Evolutionary conservation across 2,329 filamentous ascomycete genomes (phyloP), one percentile per base, ranked within the genome.

Genomic region (Fusarium algeriense): DNA sequence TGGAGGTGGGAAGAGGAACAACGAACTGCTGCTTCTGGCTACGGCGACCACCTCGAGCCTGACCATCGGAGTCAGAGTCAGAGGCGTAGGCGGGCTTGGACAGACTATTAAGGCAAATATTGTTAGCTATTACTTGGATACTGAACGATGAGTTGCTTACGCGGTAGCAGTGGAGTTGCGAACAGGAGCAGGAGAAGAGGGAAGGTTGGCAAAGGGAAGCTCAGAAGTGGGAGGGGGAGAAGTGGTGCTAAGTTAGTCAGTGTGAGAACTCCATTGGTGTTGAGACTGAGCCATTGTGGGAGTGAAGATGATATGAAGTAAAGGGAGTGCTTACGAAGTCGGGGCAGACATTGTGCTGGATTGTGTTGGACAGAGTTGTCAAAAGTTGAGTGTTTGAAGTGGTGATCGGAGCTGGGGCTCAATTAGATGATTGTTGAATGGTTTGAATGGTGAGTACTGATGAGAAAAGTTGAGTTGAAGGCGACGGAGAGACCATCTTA

Each of bases 11-110:
- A 46, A 77, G 73, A 60, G 74, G 73, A 70, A 74, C 74, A 60
- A 75, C 74, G 34, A 78, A 73, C 67, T 78, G 71, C 67, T 68
- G 70, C 69, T 73, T 76, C 68, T 60, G 69, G 67, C 59, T 58
- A 41, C 75, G 74, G 68, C 76, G 76, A 28, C 76, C 76, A 34
- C 76, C 76, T 48, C 75, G 76, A 67, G 76, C 76, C 71, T 78
- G 76, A 40, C 76, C 76, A 32, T 78, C 76, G 9, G 76, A 78
- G 64, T 78, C 76, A 43, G 75, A 78, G 67, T 78, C 77, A 62
- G 71, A 73, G 56, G 74, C 74, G 70, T 78, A 78, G 67, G 75
- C 73, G 61, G 73, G 69, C 76, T 78, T 79, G 52, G 76, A 71
- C 53, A 78, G 68, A 49, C 72, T 76, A 60, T 48, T 37, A 34